Percentiles rank a stretch among this genome's conserved stretches.
These are phyloP conservation scores for Ramaria rubella DNA, from an alignment of 768 basidiomycete genomes.

Conservation along the genomic window DNA sequence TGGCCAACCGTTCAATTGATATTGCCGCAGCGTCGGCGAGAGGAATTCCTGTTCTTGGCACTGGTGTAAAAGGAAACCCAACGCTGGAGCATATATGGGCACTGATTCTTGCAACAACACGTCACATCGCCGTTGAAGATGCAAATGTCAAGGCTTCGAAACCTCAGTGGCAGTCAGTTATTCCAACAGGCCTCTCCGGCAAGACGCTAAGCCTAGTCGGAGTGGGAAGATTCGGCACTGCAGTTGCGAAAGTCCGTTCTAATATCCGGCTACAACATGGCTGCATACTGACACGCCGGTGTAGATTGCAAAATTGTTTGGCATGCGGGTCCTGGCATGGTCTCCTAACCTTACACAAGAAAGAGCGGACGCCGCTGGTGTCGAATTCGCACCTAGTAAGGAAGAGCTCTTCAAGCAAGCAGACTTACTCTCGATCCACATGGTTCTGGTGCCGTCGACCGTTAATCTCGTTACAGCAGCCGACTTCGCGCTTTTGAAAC, in stretches of 20 bases:
- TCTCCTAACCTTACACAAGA: conserved; percentile 56
- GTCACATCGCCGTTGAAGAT: conserved; percentile 46
- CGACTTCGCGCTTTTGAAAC: conserved; percentile 51
- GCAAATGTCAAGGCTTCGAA: conserved; percentile 38
- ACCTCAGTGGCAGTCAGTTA: conserved; percentile 46
- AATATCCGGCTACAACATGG: neutral
- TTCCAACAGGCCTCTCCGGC: conserved; percentile 46
- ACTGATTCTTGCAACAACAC: conserved; percentile 44
- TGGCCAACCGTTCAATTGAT: conserved; percentile 19
- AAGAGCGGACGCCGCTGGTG: conserved; percentile 45
- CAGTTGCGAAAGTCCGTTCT: conserved; percentile 40
- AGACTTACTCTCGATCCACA: conserved; percentile 57
- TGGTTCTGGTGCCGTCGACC: conserved; percentile 49
- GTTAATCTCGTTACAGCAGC: conserved; percentile 39
- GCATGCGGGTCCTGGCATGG: conserved; percentile 58
- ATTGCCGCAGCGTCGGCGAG: conserved; percentile 35
- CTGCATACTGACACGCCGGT: neutral
- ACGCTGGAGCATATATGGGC: conserved; percentile 67
- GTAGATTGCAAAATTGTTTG: conserved; percentile 53
- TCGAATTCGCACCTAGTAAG: conserved; percentile 42
- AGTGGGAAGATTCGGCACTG: conserved; percentile 48
- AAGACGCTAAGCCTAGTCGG: conserved; percentile 57
- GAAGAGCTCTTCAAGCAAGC: conserved; percentile 45
- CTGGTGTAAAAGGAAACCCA: conserved; percentile 35
- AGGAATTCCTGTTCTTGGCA: conserved; percentile 49